A percentile compares a stretch with the other conserved stretches of the same genome.
Conservation (phyloP, 2,329 filamentous ascomycete genomes). For the Cercospora sp. region DNA sequence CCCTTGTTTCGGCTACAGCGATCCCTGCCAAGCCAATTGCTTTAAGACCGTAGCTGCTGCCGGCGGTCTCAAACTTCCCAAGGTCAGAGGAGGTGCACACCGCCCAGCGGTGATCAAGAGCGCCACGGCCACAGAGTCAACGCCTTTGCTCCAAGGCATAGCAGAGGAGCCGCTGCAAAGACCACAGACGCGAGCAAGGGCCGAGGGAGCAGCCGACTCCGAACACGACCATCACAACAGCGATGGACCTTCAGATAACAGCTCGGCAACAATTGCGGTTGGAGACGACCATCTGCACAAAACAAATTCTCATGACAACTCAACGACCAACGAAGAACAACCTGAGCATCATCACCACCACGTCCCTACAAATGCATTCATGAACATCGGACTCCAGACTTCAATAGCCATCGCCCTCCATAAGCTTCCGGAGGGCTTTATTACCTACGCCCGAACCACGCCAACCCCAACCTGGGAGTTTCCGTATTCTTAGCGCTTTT, state of each 20-base stretch:
- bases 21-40: constrained; percentile 63
- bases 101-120: constrained; percentile 31
- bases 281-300: constrained; percentile 19
- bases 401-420: constrained; percentile 93
- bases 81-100: constrained; percentile 26
- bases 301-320: constrained; percentile 24
- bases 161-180: constrained; percentile 23
- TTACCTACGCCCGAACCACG: constrained; percentile 96
- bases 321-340: constrained; percentile 15
- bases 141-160: constrained; percentile 34
- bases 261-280: constrained; percentile 21
- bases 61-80: constrained; percentile 35
- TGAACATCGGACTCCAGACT: constrained; percentile 93
- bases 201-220: constrained; percentile 18
- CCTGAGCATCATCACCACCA: constrained; percentile 78
- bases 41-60: constrained; percentile 53
- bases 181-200: constrained; percentile 20
- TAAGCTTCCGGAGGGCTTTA: constrained; percentile 84
- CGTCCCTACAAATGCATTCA: constrained; percentile 88
- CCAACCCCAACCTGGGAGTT: constrained; percentile 82
- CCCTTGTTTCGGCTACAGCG: constrained; percentile 62
- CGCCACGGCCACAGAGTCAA: constrained; percentile 34
- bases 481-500: constrained; percentile 94
- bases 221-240: constrained; percentile 15
- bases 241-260: constrained; percentile 24